Conservation (phyloP, 495 filamentous ascomycete species). For the Neurospora cerealis region DNA sequence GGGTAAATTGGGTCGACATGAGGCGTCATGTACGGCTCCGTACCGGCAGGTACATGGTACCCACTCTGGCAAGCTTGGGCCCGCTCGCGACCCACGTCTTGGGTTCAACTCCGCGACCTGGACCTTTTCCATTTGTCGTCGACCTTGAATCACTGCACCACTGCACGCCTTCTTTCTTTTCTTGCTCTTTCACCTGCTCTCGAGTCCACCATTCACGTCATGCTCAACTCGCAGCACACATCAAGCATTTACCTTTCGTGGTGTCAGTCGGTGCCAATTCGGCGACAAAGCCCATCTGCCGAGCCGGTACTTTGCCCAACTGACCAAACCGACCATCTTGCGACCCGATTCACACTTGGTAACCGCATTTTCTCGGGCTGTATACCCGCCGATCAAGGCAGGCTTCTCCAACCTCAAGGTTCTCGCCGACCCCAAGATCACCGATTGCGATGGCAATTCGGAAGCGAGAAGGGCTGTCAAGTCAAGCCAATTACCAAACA, state of each 20-base stretch:
- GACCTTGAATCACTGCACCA: not conserved
- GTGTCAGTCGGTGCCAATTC: not conserved
- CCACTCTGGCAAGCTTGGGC: conserved; percentile 2
- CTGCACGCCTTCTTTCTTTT: not conserved
- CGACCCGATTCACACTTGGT: not conserved
- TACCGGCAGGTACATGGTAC: conserved; percentile 5
- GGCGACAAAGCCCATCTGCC: not conserved
- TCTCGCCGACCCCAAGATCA: not conserved
- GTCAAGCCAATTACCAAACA: not conserved
- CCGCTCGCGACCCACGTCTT: conserved; percentile 11
- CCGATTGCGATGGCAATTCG: not conserved
- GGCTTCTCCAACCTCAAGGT: not conserved
- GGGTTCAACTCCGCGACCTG: conserved; percentile 5
- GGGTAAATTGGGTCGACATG: not conserved
- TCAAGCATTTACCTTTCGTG: not conserved
- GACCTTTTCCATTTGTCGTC: not conserved
- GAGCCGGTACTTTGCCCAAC: not conserved
- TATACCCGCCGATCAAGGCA: not conserved
- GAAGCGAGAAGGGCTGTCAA: not conserved
- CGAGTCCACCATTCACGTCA: conserved; percentile 1
- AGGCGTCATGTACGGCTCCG: not conserved
- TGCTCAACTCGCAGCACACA: not conserved
- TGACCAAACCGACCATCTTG: not conserved
- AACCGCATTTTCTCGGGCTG: not conserved
- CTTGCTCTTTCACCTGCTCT: not conserved